Evolutionary conservation across 192 early-diverging fungal genomes (phyloP), one percentile per base, ranked within the genome.

Genomic region (Phlyctochytrium planicorne): DNA sequence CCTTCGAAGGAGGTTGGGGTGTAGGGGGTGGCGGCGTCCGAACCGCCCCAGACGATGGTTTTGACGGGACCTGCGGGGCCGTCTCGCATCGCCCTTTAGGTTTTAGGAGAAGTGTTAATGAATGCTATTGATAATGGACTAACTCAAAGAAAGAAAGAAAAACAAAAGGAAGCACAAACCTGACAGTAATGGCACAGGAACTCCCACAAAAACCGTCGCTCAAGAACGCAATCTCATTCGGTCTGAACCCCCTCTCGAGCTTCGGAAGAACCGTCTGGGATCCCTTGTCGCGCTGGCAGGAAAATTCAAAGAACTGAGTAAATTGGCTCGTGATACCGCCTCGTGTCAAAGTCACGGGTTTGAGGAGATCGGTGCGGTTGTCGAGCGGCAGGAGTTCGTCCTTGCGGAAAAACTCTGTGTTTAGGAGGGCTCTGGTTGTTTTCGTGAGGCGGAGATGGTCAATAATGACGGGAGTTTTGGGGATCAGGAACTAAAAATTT

Each of bases 41-140:
- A 57, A 10, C 64, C 64, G 23, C 64, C 64, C 10, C 61, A 65
- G 25, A 60, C 53, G 30, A 29, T 10, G 14, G 64, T 31, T 3
- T 27, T 3, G 29, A 65, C 40, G n/a, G n/a, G n/a, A n/a, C n/a
- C 40, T 47, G 6, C 10, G 6, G 40, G 40, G 40, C n/a, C n/a
- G n/a, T n/a, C n/a, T n/a, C n/a, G n/a, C n/a, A n/a, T n/a, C n/a
- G n/a, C n/a, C n/a, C n/a, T n/a, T n/a, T n/a, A n/a, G n/a, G n/a
- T n/a, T n/a, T n/a, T n/a, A n/a, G n/a, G n/a, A n/a, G n/a, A n/a
- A n/a, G n/a, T n/a, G n/a, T n/a, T n/a, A n/a, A n/a, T n/a, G n/a
- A n/a, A n/a, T n/a, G n/a, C n/a, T n/a, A n/a, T n/a, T n/a, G n/a
- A n/a, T n/a, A n/a, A n/a, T n/a, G n/a, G n/a, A n/a, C n/a, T n/a